Evolutionary conservation across 2,329 filamentous ascomycete species (phyloP).

Genomic region (Clonostachys rhizophaga): DNA sequence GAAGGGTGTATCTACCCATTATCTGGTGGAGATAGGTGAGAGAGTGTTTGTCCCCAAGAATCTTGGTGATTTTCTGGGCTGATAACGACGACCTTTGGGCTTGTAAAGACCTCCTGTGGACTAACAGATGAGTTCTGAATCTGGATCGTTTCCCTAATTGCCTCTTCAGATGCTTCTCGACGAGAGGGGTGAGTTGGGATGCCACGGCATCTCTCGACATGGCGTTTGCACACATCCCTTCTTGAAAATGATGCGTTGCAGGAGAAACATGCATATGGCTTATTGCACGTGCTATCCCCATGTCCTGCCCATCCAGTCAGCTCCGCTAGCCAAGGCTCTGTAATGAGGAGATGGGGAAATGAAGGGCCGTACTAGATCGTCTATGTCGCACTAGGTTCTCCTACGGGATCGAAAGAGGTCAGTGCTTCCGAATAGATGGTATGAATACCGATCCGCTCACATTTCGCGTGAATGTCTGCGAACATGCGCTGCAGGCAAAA

Average conservation of each 20-base stretch:
- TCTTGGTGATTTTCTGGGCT: neutral
- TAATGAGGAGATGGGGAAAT: neutral
- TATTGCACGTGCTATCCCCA: conserved; percentile 6
- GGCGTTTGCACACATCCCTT: conserved; percentile 11
- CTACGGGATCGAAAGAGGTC: neutral
- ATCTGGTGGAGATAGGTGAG: neutral
- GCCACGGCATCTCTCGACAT: conserved; percentile 7
- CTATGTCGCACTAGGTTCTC: conserved; percentile 12
- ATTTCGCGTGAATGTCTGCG: conserved; percentile 10
- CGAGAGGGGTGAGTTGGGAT: neutral
- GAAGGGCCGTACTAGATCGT: conserved; percentile 8
- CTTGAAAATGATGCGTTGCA: conserved; percentile 10
- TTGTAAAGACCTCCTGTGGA: neutral
- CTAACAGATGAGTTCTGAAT: neutral
- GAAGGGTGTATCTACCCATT: neutral
- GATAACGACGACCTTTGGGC: neutral
- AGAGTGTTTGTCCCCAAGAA: neutral
- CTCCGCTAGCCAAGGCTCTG: neutral
- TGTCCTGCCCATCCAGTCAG: conserved; percentile 6
- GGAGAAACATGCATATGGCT: conserved; percentile 9
- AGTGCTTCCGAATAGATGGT: neutral
- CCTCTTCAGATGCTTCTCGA: neutral
- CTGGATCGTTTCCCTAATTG: neutral
- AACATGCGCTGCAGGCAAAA: conserved; percentile 7
- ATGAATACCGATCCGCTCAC: neutral